These are phyloP conservation scores for Emmonsiellopsis sp. DNA, from an alignment of 2,329 filamentous ascomycete genomes.

Conservation along the genomic window DNA sequence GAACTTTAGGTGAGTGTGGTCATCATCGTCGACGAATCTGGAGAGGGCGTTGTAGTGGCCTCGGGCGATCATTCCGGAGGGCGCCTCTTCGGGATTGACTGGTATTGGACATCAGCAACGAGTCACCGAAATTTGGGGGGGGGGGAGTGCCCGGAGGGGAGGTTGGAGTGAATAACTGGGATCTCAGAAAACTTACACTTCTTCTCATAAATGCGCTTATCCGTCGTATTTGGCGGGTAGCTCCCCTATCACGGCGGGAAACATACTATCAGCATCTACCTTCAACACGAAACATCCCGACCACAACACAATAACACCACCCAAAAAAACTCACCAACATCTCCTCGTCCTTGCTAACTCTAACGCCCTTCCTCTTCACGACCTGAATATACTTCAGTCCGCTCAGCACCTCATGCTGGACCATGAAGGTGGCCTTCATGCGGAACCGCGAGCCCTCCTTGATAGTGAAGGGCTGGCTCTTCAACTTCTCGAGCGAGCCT, in stretches of 20 bases:
- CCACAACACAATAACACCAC: background rate
- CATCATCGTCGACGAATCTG: slow-evolving; percentile 91
- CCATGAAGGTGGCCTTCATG: slow-evolving; percentile 90
- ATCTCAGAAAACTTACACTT: slow-evolving; percentile 56
- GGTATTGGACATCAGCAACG: background rate
- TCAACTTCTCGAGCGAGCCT: slow-evolving; percentile 66
- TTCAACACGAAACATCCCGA: background rate
- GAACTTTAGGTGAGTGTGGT: slow-evolving; percentile 80
- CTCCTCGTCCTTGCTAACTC: slow-evolving; percentile 86
- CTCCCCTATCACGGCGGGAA: slow-evolving; percentile 53
- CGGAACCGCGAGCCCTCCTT: slow-evolving; percentile 91
- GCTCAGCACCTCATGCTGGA: slow-evolving; percentile 92
- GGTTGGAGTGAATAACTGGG: slow-evolving; percentile 11
- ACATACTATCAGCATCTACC: background rate
- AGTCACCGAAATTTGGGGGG: background rate
- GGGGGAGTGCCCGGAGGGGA: background rate
- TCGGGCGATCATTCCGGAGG: slow-evolving; percentile 78
- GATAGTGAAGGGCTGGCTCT: slow-evolving; percentile 90
- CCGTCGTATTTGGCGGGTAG: slow-evolving; percentile 85
- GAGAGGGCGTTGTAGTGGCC: slow-evolving; percentile 85
- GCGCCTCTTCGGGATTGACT: slow-evolving; percentile 90
- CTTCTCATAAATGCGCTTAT: slow-evolving; percentile 78
- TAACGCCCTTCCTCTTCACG: slow-evolving; percentile 80
- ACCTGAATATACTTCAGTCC: slow-evolving; percentile 94
- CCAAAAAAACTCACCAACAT: slow-evolving; percentile 67